A percentile compares a stretch with the other conserved stretches of the same genome.
phyloP scores from a whole-genome alignment of 164 flowering plant genomes.

The Dillenia turbinata region DNA sequence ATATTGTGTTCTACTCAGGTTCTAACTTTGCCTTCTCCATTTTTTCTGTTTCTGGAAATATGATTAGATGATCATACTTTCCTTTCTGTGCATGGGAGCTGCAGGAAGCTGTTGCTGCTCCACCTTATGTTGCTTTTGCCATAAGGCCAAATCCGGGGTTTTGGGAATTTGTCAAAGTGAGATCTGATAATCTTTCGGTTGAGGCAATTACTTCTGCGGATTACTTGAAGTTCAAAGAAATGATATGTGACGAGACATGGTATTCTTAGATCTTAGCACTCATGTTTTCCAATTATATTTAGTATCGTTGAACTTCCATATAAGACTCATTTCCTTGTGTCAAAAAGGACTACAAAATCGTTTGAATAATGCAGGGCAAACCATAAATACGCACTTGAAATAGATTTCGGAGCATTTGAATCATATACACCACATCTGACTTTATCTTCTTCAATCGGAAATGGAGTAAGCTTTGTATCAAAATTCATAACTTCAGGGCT shows the following conservation, averaged over 20 bases:
- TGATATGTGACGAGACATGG: conserved; percentile 69
- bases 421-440: conserved; percentile 46
- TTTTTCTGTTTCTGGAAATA: neutral
- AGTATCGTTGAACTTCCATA: too few species aligned
- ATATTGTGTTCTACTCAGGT: conserved; percentile 78
- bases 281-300: neutral
- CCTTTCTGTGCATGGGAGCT: neutral
- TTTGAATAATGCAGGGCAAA: conserved; percentile 60
- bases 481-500: conserved; percentile 61
- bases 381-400: conserved; percentile 79
- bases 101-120: conserved; percentile 92
- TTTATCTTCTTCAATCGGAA: conserved; percentile 83
- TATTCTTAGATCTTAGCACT: conserved; percentile 7
- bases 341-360: too few species aligned
- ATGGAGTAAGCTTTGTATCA: conserved; percentile 53
- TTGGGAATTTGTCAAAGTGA: conserved; percentile 85
- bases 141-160: conserved; percentile 85
- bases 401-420: conserved; percentile 82
- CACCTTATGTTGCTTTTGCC: conserved; percentile 80
- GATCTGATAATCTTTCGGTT: conserved; percentile 55
- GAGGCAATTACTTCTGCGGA: conserved; percentile 56
- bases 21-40: neutral
- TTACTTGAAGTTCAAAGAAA: conserved; percentile 83
- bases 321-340: too few species aligned
- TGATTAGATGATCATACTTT: neutral